Conservation (phyloP, 1,284 basidiomycete species). For the Sphagnurus paluster region DNA sequence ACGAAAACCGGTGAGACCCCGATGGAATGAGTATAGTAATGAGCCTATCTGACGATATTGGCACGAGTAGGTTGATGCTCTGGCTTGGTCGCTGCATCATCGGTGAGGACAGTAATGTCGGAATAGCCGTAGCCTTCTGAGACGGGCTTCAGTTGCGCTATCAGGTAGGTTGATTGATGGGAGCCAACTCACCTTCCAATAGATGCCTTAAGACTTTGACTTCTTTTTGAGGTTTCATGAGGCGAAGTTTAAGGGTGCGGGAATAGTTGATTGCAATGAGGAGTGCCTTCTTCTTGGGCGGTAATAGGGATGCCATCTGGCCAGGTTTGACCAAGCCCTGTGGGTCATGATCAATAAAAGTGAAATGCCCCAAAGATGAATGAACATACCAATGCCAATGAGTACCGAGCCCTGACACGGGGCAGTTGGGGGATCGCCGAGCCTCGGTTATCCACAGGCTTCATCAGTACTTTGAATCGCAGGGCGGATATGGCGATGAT, state of each 20-base stretch:
- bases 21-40: not conserved
- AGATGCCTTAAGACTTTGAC: slow-evolving; percentile 1
- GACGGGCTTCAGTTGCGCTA: not conserved
- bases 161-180: not conserved
- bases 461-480: too few relatives aligned
- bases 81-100: not conserved
- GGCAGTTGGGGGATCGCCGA: too few relatives aligned
- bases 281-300: slow-evolving; percentile 4
- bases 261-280: slow-evolving; percentile 8
- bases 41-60: slow-evolving; percentile 7
- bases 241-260: not conserved
- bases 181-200: not conserved
- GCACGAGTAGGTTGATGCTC: not conserved
- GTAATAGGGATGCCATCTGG: not conserved
- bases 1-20: not conserved
- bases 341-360: too few relatives aligned
- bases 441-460: too few relatives aligned
- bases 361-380: too few relatives aligned
- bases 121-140: not conserved
- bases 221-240: slow-evolving; percentile 1
- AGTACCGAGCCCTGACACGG: too few relatives aligned
- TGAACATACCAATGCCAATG: too few relatives aligned
- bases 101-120: slow-evolving; percentile 1
- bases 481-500: too few relatives aligned
- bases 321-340: not conserved